Percentiles rank a stretch among this genome's conserved stretches.
These are phyloP conservation scores for Canavalia gladiata DNA, from an alignment of 306 rosid genomes.

Conservation along the genomic window DNA sequence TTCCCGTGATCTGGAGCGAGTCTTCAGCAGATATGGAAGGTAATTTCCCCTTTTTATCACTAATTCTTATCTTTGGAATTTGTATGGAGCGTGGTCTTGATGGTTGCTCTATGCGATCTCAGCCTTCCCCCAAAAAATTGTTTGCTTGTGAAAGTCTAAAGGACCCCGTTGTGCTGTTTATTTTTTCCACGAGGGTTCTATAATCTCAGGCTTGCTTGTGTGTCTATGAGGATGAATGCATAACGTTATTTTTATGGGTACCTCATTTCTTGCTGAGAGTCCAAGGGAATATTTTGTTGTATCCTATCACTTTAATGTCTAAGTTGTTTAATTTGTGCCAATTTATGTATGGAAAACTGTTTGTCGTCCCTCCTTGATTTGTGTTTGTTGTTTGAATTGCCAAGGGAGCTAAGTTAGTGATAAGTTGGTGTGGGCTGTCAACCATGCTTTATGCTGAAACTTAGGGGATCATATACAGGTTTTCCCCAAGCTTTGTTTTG, in stretches of 20 bases:
- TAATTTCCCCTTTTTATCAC: constrained; percentile 21
- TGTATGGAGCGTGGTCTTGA: background rate
- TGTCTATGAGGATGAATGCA: background rate
- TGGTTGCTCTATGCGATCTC: background rate
- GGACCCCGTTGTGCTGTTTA: background rate
- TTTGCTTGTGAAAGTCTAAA: background rate
- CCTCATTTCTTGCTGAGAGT: background rate
- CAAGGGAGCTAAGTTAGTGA: constrained; percentile 40
- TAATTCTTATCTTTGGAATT: background rate
- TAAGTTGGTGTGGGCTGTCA: constrained; percentile 43
- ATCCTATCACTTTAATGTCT: background rate
- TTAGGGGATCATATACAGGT: constrained; percentile 48
- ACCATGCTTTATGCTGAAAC: constrained; percentile 46
- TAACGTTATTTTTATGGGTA: background rate
- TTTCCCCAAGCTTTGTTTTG: constrained; percentile 55
- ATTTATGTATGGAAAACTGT: constrained; percentile 9
- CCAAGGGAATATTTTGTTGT: background rate
- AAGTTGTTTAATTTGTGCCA: background rate
- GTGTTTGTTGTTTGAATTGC: constrained; percentile 18
- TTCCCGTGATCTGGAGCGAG: constrained; percentile 76
- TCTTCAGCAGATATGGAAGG: constrained; percentile 83
- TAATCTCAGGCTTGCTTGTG: background rate
- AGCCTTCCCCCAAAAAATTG: background rate
- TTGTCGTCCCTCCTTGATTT: constrained; percentile 24
- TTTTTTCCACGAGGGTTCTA: background rate